Evolutionary conservation across 2,329 filamentous ascomycete species (phyloP).

Genomic region (Trichoderma brevicompactum): DNA sequence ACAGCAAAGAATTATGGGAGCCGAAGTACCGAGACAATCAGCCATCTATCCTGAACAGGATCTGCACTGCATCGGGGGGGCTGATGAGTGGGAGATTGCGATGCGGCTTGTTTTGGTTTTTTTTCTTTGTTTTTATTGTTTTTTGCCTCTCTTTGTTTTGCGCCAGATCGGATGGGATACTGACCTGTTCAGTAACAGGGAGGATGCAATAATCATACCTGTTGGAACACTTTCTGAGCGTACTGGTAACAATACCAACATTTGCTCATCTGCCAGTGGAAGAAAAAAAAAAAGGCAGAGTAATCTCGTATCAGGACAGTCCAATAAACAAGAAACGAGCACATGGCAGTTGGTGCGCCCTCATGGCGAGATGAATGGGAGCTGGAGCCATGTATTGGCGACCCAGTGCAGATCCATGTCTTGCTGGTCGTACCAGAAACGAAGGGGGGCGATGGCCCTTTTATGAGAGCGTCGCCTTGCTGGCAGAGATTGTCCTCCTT

Average conservation of each 20-base stretch:
- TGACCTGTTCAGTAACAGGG: too few relatives aligned
- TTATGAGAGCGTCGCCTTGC: neutral
- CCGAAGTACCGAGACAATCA: conserved; percentile 11
- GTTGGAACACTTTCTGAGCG: too few relatives aligned
- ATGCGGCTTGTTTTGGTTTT: too few relatives aligned
- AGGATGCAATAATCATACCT: too few relatives aligned
- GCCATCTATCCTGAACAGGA: neutral
- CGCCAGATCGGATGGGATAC: too few relatives aligned
- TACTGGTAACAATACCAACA: neutral
- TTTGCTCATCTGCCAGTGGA: neutral
- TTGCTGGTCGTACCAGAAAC: conserved; percentile 3
- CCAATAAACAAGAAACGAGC: neutral
- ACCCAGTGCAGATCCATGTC: neutral
- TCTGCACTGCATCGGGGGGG: neutral
- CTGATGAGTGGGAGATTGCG: too few relatives aligned
- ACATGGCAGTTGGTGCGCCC: neutral
- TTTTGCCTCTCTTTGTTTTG: too few relatives aligned
- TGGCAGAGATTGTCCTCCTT: neutral
- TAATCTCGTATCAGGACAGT: neutral
- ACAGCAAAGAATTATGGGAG: neutral
- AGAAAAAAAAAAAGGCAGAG: conserved; percentile 1
- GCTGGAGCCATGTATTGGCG: neutral
- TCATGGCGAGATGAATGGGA: neutral
- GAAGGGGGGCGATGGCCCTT: neutral
- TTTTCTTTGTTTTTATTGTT: neutral